Evolutionary conservation across 225 moss, liverwort and hornwort genomes (phyloP), one percentile per base, ranked within the genome.

Genomic region (Neckera pumila): DNA sequence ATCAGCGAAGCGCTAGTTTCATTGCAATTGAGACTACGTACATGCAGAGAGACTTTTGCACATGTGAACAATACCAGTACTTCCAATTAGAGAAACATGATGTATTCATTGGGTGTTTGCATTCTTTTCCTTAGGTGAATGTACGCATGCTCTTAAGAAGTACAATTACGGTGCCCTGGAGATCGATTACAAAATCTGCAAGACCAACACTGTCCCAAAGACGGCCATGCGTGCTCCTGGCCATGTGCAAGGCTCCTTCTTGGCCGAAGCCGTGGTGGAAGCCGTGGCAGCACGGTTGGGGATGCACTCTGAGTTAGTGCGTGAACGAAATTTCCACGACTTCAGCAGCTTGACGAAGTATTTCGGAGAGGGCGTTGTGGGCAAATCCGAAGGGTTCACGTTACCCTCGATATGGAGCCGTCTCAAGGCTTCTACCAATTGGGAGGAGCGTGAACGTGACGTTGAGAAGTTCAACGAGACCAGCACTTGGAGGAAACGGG

Each of bases 271-370:
- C 17, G 83, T 96, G 21, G 84, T 96, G 7, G 95, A 98, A 61
- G 92, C 93, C 78, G 96, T 98, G 49, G 97, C 96, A 43, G 93
- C 95, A 22, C 89, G 82, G 76, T 73, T 96, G 88, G 95, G 96
- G n/a, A 67, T 96, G 12, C 90, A 89, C 63, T n/a, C 94, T 9
- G 86, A 90, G 64, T 72, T 79, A 18, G 94, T 98, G 8, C 90
- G 94, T 62, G 96, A 98, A 77, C 81, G 59, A 60, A 96, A 98
- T 60, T 87, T 96, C 85, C 97, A 98, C 88, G 90, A 93, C 21
- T 23, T 92, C 38, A 76, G 78, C 57, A 95, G 93, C 85, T 84
- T 92, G 43, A 64, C 17, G 62, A 89, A 57, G 34, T 98, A 95
- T 53, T 92, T 76, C 30, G 92, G 91, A 42, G 89, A 93, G 25